Percentiles rank a stretch among this genome's conserved stretches.
Conservation (phyloP, 305 asterid species). For the Rubia tinctorum region DNA sequence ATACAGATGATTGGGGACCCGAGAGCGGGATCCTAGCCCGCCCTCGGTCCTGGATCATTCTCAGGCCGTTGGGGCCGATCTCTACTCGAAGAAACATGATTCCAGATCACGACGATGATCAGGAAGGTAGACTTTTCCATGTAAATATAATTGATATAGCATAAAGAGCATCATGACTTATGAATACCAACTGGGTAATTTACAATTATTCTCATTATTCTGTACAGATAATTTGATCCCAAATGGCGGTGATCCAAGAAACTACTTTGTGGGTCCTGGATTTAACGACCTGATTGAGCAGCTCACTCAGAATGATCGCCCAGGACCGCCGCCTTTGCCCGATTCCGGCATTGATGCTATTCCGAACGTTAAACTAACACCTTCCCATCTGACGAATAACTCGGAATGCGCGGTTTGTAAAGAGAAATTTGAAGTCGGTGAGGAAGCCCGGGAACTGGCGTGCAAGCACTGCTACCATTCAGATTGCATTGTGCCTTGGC, state of each 20-base stretch:
- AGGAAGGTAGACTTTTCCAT: conserved; percentile 12
- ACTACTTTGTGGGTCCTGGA: conserved; percentile 57
- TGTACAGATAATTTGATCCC: conserved; percentile 23
- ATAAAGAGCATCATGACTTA: no score
- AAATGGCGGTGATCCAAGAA: conserved; percentile 46
- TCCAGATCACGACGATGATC: conserved; percentile 24
- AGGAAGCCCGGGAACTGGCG: conserved; percentile 74
- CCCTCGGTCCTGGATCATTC: conserved; percentile 58
- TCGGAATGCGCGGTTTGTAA: conserved; percentile 89
- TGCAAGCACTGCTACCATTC: conserved; percentile 82
- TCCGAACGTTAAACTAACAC: conserved; percentile 47
- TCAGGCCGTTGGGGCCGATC: conserved; percentile 36
- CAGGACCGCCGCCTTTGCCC: conserved; percentile 78
- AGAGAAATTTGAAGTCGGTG: conserved; percentile 66
- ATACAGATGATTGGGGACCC: conserved; percentile 48
- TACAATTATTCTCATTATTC: no score
- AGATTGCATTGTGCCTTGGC: conserved; percentile 92
- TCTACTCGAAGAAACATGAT: conserved; percentile 14
- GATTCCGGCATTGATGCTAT: conserved; percentile 51
- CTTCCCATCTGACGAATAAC: conserved; percentile 51
- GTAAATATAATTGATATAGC: no score
- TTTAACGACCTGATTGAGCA: conserved; percentile 64
- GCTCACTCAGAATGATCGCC: conserved; percentile 74
- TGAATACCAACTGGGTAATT: no score
- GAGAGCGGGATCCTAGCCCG: conserved; percentile 77